Percentiles rank a stretch among this genome's conserved stretches.
Evolutionary conservation across 768 basidiomycete genomes (phyloP).

Genomic region (Leccinum pellstonianum): DNA sequence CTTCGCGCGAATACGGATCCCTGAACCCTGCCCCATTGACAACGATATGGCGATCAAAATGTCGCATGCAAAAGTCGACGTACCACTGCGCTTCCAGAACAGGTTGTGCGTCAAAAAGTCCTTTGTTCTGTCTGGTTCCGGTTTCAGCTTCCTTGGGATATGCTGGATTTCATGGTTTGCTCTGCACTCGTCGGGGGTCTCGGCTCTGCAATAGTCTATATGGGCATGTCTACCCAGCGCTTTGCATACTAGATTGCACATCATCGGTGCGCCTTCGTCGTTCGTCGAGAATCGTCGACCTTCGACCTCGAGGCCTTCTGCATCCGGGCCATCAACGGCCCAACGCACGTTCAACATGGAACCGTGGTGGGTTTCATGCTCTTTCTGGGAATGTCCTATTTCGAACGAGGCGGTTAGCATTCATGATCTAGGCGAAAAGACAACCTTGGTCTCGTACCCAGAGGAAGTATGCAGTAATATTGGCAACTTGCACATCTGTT

Average conservation of each 20-base stretch:
- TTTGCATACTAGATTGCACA: constrained; percentile 55
- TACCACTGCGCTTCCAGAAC: constrained; percentile 57
- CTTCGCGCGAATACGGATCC: constrained; percentile 60
- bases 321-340: constrained; percentile 54
- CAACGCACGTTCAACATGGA: constrained; percentile 58
- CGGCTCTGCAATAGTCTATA: constrained; percentile 52
- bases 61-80: constrained; percentile 3
- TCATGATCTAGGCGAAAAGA: background rate
- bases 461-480: constrained; percentile 55
- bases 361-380: constrained; percentile 61
- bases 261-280: constrained; percentile 60
- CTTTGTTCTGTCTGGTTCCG: constrained; percentile 46
- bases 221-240: constrained; percentile 54
- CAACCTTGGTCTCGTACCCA: constrained; percentile 35
- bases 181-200: constrained; percentile 34
- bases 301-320: constrained; percentile 45
- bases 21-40: constrained; percentile 46
- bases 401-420: background rate
- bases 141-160: constrained; percentile 37
- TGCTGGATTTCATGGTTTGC: constrained; percentile 46
- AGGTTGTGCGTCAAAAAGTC: constrained; percentile 56
- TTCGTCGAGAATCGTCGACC: constrained; percentile 51
- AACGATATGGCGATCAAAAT: background rate
- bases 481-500: constrained; percentile 52
- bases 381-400: constrained; percentile 53